Percentiles rank a stretch among this genome's conserved stretches.
phyloP scores from a whole-genome alignment of 805 yeast species.

The Cyberlindnera maclurae region DNA sequence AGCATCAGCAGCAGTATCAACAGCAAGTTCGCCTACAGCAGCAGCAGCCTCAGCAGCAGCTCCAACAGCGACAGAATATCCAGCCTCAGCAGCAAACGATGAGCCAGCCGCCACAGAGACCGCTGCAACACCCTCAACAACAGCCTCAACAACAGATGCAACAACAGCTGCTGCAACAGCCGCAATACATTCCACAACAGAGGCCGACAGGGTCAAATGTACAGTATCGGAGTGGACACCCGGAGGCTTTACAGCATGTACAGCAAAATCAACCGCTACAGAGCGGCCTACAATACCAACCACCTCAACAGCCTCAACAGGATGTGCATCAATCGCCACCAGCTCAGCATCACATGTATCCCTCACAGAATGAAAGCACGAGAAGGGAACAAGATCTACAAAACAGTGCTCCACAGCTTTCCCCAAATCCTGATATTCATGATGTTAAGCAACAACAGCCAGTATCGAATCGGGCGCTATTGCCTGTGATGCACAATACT shows the following conservation, averaged over 20 bases:
- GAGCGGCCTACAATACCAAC: conserved; percentile 1
- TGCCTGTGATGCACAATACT: too few species aligned
- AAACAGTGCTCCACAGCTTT: too few species aligned
- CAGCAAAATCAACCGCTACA: not conserved
- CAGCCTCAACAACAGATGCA: not conserved
- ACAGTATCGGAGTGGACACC: too few species aligned
- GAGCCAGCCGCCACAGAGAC: not conserved
- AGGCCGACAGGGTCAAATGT: not conserved
- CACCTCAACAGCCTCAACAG: not conserved
- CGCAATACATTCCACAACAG: not conserved
- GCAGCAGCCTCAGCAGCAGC: not conserved
- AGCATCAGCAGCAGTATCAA: conserved; percentile 2
- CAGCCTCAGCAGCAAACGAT: not conserved
- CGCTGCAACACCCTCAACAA: conserved; percentile 1
- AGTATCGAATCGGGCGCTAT: too few species aligned
- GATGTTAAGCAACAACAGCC: too few species aligned
- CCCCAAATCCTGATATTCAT: too few species aligned
- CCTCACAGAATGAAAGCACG: too few species aligned
- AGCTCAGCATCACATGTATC: too few species aligned
- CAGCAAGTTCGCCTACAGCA: conserved; percentile 1
- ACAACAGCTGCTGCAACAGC: not conserved
- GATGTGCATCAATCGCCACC: not conserved
- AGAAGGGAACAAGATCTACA: too few species aligned
- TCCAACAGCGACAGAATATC: not conserved
- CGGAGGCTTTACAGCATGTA: too few species aligned